Conservation (phyloP, 371 early-diverging fungal genomes). For the Zopfochytrium polystomum region DNA sequence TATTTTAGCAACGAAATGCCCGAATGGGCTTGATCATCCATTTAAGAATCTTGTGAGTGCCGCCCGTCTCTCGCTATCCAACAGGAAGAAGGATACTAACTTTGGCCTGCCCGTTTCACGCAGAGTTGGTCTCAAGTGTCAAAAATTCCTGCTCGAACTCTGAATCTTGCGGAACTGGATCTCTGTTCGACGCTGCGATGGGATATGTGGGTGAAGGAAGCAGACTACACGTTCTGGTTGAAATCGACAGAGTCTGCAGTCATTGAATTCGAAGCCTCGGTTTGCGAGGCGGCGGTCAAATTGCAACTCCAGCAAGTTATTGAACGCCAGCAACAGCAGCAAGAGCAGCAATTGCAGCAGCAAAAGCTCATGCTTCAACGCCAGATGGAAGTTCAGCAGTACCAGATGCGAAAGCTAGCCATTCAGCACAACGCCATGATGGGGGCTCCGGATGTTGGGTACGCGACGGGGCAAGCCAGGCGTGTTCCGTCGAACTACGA, state of each 20-base stretch:
- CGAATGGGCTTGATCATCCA: not conserved
- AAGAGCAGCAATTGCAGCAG: not conserved
- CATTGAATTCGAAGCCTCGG: not conserved
- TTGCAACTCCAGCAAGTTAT: not conserved
- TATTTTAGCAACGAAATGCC: not conserved
- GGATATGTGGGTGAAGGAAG: conserved; percentile 4
- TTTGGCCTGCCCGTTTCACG: not conserved
- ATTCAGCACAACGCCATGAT: not conserved
- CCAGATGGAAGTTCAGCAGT: not conserved
- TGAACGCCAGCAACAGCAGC: conserved; percentile 1
- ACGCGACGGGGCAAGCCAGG: not conserved
- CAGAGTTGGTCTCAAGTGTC: conserved; percentile 6
- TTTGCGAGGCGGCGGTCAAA: not conserved
- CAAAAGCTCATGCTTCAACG: not conserved
- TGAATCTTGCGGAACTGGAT: not conserved
- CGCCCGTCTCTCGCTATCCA: not conserved
- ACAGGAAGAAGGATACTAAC: not conserved
- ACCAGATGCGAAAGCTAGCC: not conserved
- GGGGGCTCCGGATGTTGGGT: not conserved
- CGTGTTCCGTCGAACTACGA: not conserved
- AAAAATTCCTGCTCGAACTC: not conserved
- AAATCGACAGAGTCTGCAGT: not conserved
- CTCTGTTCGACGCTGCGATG: not conserved
- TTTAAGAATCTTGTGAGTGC: not conserved
- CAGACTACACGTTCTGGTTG: not conserved